Conservation (phyloP, 129 eudicot species). For the Escallonia herrerae region DNA sequence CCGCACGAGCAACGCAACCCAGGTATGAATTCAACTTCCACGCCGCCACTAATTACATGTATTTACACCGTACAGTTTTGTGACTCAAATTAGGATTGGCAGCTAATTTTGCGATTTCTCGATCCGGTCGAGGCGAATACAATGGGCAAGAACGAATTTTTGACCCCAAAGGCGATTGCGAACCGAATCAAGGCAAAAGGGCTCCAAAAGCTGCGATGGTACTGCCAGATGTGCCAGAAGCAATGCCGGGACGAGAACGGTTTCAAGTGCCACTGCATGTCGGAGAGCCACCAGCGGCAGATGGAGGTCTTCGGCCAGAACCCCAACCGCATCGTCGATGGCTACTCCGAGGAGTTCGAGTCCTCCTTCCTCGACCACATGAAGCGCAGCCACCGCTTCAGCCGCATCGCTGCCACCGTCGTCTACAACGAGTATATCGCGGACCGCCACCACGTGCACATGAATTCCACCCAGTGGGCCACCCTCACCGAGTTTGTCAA, state of each 20-base stretch:
- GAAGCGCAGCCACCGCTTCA: conserved; percentile 86
- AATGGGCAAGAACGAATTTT: conserved; percentile 90
- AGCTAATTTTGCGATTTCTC: too few species aligned
- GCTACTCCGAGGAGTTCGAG: conserved; percentile 85
- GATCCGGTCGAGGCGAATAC: background rate
- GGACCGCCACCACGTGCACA: conserved; percentile 82
- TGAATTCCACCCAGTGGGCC: conserved; percentile 90
- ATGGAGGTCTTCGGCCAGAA: conserved; percentile 90
- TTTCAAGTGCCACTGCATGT: conserved; percentile 93
- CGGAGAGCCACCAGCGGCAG: conserved; percentile 87
- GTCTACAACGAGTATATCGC: conserved; percentile 81
- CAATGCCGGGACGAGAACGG: conserved; percentile 96
- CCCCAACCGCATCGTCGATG: conserved; percentile 66
- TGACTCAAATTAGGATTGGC: too few species aligned
- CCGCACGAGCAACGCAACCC: too few species aligned
- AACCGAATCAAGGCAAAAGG: conserved; percentile 93
- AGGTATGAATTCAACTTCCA: too few species aligned
- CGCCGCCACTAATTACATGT: too few species aligned
- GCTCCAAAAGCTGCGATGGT: conserved; percentile 88
- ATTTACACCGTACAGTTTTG: too few species aligned
- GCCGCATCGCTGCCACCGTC: conserved; percentile 86
- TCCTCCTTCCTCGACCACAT: conserved; percentile 58
- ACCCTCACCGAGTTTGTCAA: conserved; percentile 81
- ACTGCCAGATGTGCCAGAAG: conserved; percentile 95
- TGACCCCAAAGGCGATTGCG: conserved; percentile 89